Percentiles rank a stretch among this genome's conserved stretches.
Conservation (phyloP, 2,329 filamentous ascomycete genomes). For the Pestalotiopsis sp. region DNA sequence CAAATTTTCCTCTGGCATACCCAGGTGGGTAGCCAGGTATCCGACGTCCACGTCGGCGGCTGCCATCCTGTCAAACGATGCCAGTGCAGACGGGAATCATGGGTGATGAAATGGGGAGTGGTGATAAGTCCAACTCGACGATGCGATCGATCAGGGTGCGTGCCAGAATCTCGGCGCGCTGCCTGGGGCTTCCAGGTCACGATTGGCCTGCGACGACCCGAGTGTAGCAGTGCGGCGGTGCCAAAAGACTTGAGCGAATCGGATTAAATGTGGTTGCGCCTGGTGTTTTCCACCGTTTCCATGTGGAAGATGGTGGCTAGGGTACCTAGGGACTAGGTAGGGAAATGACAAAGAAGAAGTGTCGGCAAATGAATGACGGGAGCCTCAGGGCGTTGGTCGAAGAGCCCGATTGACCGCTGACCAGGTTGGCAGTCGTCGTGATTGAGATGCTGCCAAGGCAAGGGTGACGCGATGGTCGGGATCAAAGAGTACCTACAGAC, state of each 20-base stretch:
- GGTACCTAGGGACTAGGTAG: not conserved
- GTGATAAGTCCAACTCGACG: not conserved
- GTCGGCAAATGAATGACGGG: not conserved
- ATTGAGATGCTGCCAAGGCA: not conserved
- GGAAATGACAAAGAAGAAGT: not conserved
- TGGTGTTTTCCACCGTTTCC: not conserved
- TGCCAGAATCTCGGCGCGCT: not conserved
- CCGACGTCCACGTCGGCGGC: constrained; percentile 66
- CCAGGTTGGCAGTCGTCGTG: not conserved
- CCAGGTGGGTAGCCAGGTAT: constrained; percentile 74
- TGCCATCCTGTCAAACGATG: constrained; percentile 53
- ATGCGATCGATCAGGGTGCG: not conserved
- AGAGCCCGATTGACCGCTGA: not conserved
- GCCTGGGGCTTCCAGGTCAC: not conserved
- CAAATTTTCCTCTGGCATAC: constrained; percentile 67
- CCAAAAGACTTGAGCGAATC: not conserved
- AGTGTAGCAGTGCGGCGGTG: not conserved
- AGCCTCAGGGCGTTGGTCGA: not conserved
- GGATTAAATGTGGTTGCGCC: not conserved
- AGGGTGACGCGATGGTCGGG: not conserved
- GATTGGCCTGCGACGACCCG: not conserved
- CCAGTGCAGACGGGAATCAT: constrained; percentile 26
- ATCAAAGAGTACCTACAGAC: not conserved
- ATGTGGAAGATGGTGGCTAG: not conserved
- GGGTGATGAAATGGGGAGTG: constrained; percentile 7